Evolutionary conservation across 1,284 basidiomycete species (phyloP), one percentile per base, ranked within the genome.

Genomic region (Rhodotorula mucilaginosa): DNA sequence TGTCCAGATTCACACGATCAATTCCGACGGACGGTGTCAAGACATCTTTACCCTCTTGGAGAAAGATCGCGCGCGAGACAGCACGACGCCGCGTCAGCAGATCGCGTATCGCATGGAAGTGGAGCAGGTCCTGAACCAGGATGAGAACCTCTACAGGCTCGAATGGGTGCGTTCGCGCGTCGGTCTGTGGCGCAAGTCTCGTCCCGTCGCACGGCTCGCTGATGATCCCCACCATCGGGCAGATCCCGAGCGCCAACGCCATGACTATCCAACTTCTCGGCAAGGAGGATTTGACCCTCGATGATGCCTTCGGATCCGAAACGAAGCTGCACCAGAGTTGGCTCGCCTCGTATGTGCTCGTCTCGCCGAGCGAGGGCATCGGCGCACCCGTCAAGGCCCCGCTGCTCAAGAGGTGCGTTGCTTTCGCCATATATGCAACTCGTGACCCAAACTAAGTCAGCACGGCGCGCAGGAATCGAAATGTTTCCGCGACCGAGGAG

Each of bases 121-220:
- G 0, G 95, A 97, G 80, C 89, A 87, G 62, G 86, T 92, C 12
- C 82, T 96, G 58, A 92, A 91, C 2, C 86, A 89, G 1, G 94
- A 97, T 68, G 96, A 98, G 81, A 93, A 92, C 80, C 83, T 97
- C 23, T 98, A 92, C 84, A 87, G 92, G 29, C 87, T 97, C 60
- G 93, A 95, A 82, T 97, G 93, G 90, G 92, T 93, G 79, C 67
- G 88, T 83, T 10, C 16, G 16, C 46, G 31, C 31, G n/a, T 29
- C 12, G 21, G 18, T 18, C 54, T 13, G 2, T 13, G 2, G 12
- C 23, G 39, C 39, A 15, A 13, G 49, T 59, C 16, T 19, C 15
- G 21, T 21, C 13, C 1, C 6, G 15, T 26, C n/a, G n/a, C 15
- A 26, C 4, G 2, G 18, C 26, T 7, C 2, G n/a, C 48, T 47